Conservation (phyloP, 176 grass and related monocot species). For the Alopecurus myosuroides region DNA sequence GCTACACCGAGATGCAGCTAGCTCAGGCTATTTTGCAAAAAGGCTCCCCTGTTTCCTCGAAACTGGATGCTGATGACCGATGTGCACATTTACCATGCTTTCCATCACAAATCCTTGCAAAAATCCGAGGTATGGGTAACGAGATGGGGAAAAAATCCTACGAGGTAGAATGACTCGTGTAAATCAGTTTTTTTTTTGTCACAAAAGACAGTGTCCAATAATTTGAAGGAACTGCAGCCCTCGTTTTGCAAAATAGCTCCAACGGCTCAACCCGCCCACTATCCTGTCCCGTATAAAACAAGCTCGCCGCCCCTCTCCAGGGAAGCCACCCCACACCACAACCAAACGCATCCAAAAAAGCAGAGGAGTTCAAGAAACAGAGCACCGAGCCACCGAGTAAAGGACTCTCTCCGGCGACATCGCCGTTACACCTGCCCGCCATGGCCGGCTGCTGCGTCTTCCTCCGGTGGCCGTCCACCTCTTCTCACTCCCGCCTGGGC, state of each 20-base stretch:
- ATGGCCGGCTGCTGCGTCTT: constrained; percentile 88
- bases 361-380: constrained; percentile 2
- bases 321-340: not conserved
- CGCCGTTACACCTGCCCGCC: not conserved
- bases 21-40: not conserved
- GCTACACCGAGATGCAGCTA: constrained; percentile 18
- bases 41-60: fast-evolving
- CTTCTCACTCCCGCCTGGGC: constrained; percentile 36
- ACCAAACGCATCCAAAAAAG: not conserved
- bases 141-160: too few species aligned
- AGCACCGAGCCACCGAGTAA: not conserved
- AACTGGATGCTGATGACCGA: not conserved
- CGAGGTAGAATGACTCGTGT: not conserved
- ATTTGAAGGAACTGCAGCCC: not conserved
- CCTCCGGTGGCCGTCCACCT: constrained; percentile 59
- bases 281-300: constrained; percentile 26
- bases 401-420: not conserved
- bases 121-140: too few species aligned
- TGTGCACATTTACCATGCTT: not conserved
- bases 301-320: not conserved
- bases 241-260: not conserved
- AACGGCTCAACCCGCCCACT: constrained; percentile 11
- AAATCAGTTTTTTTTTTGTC: too few species aligned
- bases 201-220: too few species aligned
- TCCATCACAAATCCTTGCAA: not conserved